phyloP scores from a whole-genome alignment of 1,139 yeast genomes.

The Saccharomyces hybrid region DNA sequence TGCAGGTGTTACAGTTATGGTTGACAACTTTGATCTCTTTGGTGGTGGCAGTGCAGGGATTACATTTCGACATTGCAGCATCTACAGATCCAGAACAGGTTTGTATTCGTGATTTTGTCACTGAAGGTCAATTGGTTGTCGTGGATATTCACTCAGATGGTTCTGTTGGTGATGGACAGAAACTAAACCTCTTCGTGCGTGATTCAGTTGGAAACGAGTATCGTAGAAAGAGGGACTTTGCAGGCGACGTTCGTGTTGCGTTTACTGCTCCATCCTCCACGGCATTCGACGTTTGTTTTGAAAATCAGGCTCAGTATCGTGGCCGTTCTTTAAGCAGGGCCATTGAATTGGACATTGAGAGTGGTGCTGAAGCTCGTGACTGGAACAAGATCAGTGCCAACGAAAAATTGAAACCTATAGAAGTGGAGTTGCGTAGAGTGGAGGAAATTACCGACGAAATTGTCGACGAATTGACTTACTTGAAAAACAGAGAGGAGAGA shows the following conservation, averaged over 20 bases:
- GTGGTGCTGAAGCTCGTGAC: constrained; percentile 95
- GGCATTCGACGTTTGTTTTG: constrained; percentile 87
- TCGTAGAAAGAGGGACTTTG: constrained; percentile 56
- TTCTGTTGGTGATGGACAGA: constrained; percentile 75
- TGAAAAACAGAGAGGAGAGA: constrained; percentile 80
- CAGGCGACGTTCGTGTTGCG: constrained; percentile 62
- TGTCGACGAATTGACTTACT: constrained; percentile 66
- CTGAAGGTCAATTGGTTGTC: constrained; percentile 77
- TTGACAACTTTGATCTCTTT: constrained; percentile 2
- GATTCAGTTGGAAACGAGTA: constrained; percentile 68
- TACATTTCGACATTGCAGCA: constrained; percentile 36
- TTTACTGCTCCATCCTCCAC: constrained; percentile 80
- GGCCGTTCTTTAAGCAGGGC: constrained; percentile 46
- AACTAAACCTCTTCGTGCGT: constrained; percentile 50
- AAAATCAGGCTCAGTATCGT: constrained; percentile 46
- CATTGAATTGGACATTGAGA: constrained; percentile 84
- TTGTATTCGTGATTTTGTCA: constrained; percentile 87
- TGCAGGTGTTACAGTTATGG: neutral
- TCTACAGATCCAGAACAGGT: constrained; percentile 40
- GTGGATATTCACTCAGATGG: constrained; percentile 73
- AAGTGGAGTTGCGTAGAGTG: constrained; percentile 76
- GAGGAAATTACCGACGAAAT: constrained; percentile 82
- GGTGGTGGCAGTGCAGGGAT: constrained; percentile 3
- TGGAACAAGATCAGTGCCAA: constrained; percentile 93
- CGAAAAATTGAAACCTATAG: constrained; percentile 88